These are phyloP conservation scores for Penicillium malachiteum DNA, from an alignment of 495 filamentous ascomycete genomes.

Conservation along the genomic window DNA sequence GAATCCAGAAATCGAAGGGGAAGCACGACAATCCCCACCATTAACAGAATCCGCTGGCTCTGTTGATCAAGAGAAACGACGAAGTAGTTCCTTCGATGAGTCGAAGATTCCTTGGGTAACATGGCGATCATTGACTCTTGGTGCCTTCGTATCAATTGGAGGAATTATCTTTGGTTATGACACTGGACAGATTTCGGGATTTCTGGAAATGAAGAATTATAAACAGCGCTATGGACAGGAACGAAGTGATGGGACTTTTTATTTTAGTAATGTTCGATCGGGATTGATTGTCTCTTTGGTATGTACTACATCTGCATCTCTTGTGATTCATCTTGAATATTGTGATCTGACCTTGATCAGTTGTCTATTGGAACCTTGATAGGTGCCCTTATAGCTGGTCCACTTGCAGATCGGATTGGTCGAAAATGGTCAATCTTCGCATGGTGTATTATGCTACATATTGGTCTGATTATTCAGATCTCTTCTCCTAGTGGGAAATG, in stretches of 20 bases:
- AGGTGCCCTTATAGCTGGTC: constrained; percentile 59
- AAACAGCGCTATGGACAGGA: constrained; percentile 41
- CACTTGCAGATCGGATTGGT: constrained; percentile 48
- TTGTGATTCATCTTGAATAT: background rate
- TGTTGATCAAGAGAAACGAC: background rate
- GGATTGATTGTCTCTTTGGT: constrained; percentile 53
- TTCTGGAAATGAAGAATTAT: constrained; percentile 60
- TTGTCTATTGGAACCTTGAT: constrained; percentile 65
- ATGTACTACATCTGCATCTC: constrained; percentile 10
- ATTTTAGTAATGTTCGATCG: constrained; percentile 50
- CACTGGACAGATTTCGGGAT: constrained; percentile 54
- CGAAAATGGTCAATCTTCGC: constrained; percentile 48
- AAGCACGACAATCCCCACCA: background rate
- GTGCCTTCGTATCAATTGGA: constrained; percentile 59
- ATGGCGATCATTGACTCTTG: constrained; percentile 45
- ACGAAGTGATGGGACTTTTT: constrained; percentile 27
- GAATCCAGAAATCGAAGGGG: background rate
- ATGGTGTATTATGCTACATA: constrained; percentile 58
- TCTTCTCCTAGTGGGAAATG: constrained; percentile 49
- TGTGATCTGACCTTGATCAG: constrained; percentile 2
- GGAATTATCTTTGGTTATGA: constrained; percentile 61
- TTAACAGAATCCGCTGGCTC: background rate
- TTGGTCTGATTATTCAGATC: constrained; percentile 65
- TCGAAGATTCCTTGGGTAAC: constrained; percentile 41
- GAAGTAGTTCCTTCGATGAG: constrained; percentile 23